Conservation (phyloP, 2,329 filamentous ascomycete species). For the Reticulascus tulasneorum region DNA sequence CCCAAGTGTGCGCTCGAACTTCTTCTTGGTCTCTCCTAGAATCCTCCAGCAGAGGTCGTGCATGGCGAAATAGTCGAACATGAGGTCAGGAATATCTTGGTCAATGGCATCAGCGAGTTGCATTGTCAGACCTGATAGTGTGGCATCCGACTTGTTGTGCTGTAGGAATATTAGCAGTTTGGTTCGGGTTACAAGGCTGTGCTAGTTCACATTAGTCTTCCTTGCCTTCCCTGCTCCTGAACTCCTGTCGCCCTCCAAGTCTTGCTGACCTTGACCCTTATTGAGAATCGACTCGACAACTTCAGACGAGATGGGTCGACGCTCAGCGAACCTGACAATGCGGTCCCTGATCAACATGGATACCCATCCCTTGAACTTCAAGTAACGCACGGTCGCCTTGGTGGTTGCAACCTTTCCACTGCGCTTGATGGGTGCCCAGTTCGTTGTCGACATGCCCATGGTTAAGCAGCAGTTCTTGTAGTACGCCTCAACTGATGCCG, state of each 20-base stretch:
- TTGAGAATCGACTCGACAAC: slow-evolving; percentile 3
- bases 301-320: slow-evolving; percentile 1
- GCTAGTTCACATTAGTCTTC: neutral
- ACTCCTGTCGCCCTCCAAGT: neutral
- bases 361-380: slow-evolving; percentile 9
- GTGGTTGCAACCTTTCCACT: slow-evolving; percentile 5
- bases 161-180: no score
- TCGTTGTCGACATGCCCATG: slow-evolving; percentile 14
- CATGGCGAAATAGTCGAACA: slow-evolving; percentile 1
- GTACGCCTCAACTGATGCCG: slow-evolving; percentile 15
- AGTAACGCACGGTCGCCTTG: slow-evolving; percentile 10
- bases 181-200: no score
- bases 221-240: neutral
- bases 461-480: slow-evolving; percentile 19
- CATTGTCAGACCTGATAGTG: no score
- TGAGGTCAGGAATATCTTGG: neutral
- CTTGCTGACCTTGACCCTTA: neutral
- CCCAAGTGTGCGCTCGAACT: neutral
- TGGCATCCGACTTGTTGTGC: no score
- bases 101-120: slow-evolving; percentile 1
- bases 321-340: neutral
- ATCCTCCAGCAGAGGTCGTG: neutral
- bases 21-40: slow-evolving; percentile 1
- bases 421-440: slow-evolving; percentile 15
- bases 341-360: neutral